Evolutionary conservation across 208 protist genomes (phyloP).

Genomic region (Borovskyia barvae): DNA sequence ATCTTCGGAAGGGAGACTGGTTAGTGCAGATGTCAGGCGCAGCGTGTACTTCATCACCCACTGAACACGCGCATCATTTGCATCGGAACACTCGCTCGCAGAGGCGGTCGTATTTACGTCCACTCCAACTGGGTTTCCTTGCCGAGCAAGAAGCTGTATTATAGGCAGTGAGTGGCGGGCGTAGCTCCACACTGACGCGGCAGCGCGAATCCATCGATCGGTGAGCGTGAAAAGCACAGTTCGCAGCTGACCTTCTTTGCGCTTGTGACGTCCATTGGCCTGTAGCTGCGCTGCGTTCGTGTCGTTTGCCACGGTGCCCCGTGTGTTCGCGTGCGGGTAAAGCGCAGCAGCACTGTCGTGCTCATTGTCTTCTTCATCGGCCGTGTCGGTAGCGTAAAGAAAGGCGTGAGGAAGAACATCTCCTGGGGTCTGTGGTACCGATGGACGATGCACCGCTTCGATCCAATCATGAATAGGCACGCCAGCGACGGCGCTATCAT

Average conservation of each 20-base stretch:
- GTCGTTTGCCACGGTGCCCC: no score
- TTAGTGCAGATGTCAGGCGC: conserved; percentile 3
- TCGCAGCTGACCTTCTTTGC: conserved; percentile 8
- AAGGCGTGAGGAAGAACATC: conserved; percentile 42
- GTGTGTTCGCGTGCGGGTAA: no score
- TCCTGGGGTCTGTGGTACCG: conserved; percentile 31
- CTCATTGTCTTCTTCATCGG: neutral
- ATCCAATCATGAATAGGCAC: no score
- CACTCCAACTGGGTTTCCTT: neutral
- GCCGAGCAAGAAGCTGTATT: conserved; percentile 1
- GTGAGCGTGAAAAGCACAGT: conserved; percentile 15
- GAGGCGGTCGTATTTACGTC: neutral
- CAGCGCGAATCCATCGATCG: conserved; percentile 19
- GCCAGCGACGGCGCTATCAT: no score
- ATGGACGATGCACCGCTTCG: neutral
- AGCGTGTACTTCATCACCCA: conserved; percentile 23
- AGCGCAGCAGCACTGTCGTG: neutral
- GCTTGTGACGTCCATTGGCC: no score
- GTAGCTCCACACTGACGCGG: conserved; percentile 8
- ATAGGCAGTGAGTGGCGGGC: conserved; percentile 11
- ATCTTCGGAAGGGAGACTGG: neutral
- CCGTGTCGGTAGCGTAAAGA: conserved; percentile 29
- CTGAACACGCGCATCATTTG: conserved; percentile 7
- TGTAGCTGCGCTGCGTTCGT: no score
- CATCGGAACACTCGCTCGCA: neutral